phyloP scores from a whole-genome alignment of 106 monocot genomes.

The Platanthera zijinensis region DNA sequence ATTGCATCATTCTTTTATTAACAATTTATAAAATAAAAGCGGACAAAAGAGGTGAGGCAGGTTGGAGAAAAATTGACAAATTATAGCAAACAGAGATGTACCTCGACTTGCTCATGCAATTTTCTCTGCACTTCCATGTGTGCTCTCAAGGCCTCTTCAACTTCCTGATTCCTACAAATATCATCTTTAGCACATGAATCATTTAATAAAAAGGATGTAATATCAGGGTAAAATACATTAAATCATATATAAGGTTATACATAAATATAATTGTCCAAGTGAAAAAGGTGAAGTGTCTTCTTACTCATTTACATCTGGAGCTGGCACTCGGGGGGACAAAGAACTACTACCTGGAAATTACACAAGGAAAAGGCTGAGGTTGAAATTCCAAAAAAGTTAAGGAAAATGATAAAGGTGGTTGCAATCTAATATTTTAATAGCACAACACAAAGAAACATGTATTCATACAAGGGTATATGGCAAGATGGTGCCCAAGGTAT shows the following conservation, averaged over 20 bases:
- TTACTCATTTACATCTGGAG: conserved; percentile 89
- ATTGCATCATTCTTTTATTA: no score
- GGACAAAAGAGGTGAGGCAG: neutral
- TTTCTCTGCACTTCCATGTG: conserved; percentile 95
- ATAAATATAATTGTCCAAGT: neutral
- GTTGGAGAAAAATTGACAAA: neutral
- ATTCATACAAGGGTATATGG: neutral
- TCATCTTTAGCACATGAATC: neutral
- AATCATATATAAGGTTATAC: neutral
- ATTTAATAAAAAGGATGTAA: neutral
- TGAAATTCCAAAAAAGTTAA: conserved; percentile 18
- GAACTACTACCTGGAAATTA: conserved; percentile 46
- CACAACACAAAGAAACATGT: neutral
- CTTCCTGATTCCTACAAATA: conserved; percentile 69
- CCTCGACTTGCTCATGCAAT: conserved; percentile 98
- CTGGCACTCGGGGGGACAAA: conserved; percentile 55
- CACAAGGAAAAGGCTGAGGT: conserved; percentile 56
- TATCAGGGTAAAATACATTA: neutral
- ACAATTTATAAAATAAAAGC: no score
- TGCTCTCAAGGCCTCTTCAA: conserved; percentile 87
- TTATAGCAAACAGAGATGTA: conserved; percentile 15
- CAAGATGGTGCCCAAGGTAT: no score
- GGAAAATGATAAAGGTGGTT: neutral
- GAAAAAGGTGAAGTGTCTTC: conserved; percentile 13
- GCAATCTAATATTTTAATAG: neutral